Base-by-base conservation (phyloP, 2,329 filamentous ascomycete genomes). In the Mycosphaerelloides madeirae region DNA sequence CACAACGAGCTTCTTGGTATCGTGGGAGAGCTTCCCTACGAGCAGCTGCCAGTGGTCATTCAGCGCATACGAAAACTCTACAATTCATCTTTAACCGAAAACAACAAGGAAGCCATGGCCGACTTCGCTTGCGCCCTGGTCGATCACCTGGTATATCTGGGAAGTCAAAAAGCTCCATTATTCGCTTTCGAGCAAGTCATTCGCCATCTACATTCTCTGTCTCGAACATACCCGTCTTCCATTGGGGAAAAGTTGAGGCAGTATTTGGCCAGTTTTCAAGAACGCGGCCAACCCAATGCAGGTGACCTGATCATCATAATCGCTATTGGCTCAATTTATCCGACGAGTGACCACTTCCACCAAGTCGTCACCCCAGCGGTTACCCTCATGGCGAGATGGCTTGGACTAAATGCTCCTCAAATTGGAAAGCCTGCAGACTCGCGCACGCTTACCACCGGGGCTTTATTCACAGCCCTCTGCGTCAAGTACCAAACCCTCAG, bases 331-430 rank as follows among this genome's bases (percentile, higher is more conserved):
- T 82, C 81, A 2, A 85, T 94, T 41, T 98, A 95, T 60, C 90
- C 93, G 3, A 95, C 93, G 0, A 96, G 90, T 0, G 93, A 98
- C 67, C 90, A 97, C 68, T 98, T 97, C 67, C 93, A 98, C 60
- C 85, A 93, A 57, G 87, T 97, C 29, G 85, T 88, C 31, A 98
- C 93, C 1, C 93, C 93, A 2, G 85, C 91, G 1, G 85, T 88
- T 67, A 79, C 96, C 4, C 78, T 83, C n/a, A 87, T 97, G 66
- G 79, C 79, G 11, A 81, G 87, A 43, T 96, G 86, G 67, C 76
- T 98, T 19, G 87, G 85, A 1, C 81, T 95, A 56, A 87, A 82
- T 44, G 75, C 83, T 0, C 53, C 57, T 19, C 44, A 46, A 3
- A 81, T 88, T 0, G 73, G 79, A 33, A 73, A 70, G 6, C 66